Evolutionary conservation across 2,329 filamentous ascomycete genomes (phyloP).

Genomic region (Furcasterigmium sp.): DNA sequence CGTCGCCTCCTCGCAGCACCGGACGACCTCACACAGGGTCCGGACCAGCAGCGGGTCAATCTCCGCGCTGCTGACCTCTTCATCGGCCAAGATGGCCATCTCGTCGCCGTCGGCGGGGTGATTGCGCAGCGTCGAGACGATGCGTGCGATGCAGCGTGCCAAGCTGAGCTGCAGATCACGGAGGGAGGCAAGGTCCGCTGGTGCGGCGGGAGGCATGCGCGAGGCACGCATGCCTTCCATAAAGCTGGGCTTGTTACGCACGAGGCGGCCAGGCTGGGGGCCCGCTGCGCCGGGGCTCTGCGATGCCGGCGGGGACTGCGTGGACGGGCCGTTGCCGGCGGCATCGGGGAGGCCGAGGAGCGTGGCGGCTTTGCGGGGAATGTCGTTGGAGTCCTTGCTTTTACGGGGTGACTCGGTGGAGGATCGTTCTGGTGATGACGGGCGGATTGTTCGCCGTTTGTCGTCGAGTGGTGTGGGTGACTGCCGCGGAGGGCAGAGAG

Average conservation of each 20-base stretch:
- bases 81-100: slow-evolving; percentile 2
- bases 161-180: slow-evolving; percentile 44
- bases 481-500: slow-evolving; percentile 16
- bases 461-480: slow-evolving; percentile 5
- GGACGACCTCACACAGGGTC: slow-evolving; percentile 37
- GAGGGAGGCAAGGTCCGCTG: slow-evolving; percentile 13
- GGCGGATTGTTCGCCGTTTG: slow-evolving; percentile 2
- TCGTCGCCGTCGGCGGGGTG: slow-evolving; percentile 6
- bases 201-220: neutral
- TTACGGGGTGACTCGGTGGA: slow-evolving; percentile 5
- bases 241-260: slow-evolving; percentile 3
- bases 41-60: slow-evolving; percentile 31
- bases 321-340: slow-evolving; percentile 12
- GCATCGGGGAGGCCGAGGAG: slow-evolving; percentile 39
- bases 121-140: slow-evolving; percentile 41
- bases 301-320: slow-evolving; percentile 12
- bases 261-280: neutral
- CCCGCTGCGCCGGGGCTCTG: too few species aligned
- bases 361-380: slow-evolving; percentile 47
- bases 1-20: slow-evolving; percentile 13
- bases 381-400: slow-evolving; percentile 19
- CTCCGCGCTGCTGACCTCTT: slow-evolving; percentile 16
- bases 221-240: neutral
- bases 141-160: slow-evolving; percentile 41
- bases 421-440: slow-evolving; percentile 3